Conservation (phyloP, 306 rosid species). For the Geum urbanum region DNA sequence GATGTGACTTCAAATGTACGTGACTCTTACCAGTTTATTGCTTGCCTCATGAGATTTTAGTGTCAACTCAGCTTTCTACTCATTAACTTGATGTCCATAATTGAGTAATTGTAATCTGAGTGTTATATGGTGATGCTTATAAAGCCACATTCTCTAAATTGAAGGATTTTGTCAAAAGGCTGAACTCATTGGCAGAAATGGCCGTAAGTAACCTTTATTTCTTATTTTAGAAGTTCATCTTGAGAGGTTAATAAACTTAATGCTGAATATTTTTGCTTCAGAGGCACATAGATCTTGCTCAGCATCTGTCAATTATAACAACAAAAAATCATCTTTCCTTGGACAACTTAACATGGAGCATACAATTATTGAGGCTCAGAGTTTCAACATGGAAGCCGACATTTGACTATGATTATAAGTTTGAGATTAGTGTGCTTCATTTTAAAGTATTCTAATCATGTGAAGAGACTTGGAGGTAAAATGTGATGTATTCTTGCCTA, state of each 20-base stretch:
- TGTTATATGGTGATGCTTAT: conserved; percentile 28
- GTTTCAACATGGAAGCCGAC: conserved; percentile 75
- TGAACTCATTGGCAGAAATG: conserved; percentile 89
- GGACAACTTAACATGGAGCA: conserved; percentile 97
- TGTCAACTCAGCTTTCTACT: conserved; percentile 13
- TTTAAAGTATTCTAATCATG: background rate
- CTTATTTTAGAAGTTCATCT: conserved; percentile 12
- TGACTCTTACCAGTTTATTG: conserved; percentile 24
- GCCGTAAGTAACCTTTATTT: conserved; percentile 49
- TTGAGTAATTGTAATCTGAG: conserved; percentile 29
- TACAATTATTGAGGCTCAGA: conserved; percentile 78
- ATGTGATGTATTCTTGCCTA: background rate
- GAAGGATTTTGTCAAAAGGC: conserved; percentile 90
- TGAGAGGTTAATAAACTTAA: conserved; percentile 20
- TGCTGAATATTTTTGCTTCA: conserved; percentile 36
- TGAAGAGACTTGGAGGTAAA: background rate
- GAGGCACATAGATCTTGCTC: conserved; percentile 97
- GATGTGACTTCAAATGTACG: conserved; percentile 85
- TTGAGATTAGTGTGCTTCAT: conserved; percentile 10
- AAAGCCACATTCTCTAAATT: conserved; percentile 88
- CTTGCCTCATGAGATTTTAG: conserved; percentile 17
- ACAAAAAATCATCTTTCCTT: conserved; percentile 73
- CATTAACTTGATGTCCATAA: background rate
- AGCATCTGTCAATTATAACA: conserved; percentile 68
- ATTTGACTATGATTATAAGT: conserved; percentile 9